phyloP scores from a whole-genome alignment of 495 filamentous ascomycete species.

The Letharia lupina region DNA sequence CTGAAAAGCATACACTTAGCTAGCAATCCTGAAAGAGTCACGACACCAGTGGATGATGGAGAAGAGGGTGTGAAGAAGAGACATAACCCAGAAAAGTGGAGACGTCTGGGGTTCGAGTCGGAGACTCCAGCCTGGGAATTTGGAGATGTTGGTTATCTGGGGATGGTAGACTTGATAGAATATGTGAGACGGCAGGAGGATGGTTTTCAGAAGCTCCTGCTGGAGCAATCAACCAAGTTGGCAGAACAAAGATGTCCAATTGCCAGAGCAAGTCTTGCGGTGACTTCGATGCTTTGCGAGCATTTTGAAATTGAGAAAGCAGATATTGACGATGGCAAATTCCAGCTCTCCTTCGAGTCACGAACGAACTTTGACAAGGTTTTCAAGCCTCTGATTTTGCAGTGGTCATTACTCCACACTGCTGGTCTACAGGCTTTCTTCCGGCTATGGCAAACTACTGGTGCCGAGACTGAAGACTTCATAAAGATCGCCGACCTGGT shows the following conservation, averaged over 20 bases:
- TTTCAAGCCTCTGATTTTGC: constrained; percentile 80
- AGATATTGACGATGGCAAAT: constrained; percentile 71
- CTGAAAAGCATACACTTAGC: constrained; percentile 76
- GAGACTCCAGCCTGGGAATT: constrained; percentile 83
- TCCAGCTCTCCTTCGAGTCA: constrained; percentile 68
- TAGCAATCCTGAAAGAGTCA: constrained; percentile 57
- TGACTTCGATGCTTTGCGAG: constrained; percentile 83
- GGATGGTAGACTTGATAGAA: constrained; percentile 96
- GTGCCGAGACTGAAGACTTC: constrained; percentile 77
- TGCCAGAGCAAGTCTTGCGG: constrained; percentile 75
- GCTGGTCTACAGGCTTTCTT: constrained; percentile 84
- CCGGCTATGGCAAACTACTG: constrained; percentile 83
- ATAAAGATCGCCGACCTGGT: constrained; percentile 86
- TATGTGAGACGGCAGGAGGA: constrained; percentile 87
- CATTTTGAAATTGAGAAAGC: constrained; percentile 92
- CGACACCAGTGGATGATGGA: constrained; percentile 31
- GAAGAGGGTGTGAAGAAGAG: constrained; percentile 47
- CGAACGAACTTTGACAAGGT: constrained; percentile 72
- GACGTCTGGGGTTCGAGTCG: constrained; percentile 82
- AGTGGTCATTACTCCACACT: constrained; percentile 93
- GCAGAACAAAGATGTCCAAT: constrained; percentile 73
- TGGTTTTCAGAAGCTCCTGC: constrained; percentile 78
- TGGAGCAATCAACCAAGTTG: constrained; percentile 78
- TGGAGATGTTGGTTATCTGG: constrained; percentile 75
- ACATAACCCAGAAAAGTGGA: constrained; percentile 90